Conservation (phyloP, 2,329 filamentous ascomycete genomes). For the Grosmannia penicillata region DNA sequence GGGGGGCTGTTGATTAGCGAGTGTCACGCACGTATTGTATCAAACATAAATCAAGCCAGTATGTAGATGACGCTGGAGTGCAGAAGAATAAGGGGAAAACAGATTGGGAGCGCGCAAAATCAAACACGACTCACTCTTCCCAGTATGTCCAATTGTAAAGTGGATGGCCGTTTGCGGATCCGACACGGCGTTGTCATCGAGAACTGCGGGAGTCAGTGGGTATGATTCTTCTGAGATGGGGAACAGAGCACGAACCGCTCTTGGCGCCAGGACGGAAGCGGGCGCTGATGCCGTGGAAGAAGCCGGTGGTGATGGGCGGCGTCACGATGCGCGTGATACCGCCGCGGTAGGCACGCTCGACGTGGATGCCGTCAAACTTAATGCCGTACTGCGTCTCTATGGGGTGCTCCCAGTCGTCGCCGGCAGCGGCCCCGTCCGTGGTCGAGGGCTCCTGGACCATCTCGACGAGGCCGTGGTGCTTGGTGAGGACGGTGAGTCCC, state of each 20-base stretch:
- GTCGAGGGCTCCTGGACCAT: constrained; percentile 29
- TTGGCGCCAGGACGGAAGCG: constrained; percentile 14
- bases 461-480: constrained; percentile 32
- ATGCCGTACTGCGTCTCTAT: constrained; percentile 25
- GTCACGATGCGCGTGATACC: constrained; percentile 29
- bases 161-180: neutral
- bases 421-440: constrained; percentile 25
- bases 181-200: neutral
- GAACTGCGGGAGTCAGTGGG: neutral
- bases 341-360: constrained; percentile 24
- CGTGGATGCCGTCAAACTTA: constrained; percentile 23
- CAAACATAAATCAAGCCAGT: no score
- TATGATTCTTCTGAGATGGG: neutral
- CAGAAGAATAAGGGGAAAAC: neutral
- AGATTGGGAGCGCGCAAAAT: no score
- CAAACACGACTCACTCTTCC: constrained; percentile 3
- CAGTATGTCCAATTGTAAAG: constrained; percentile 1
- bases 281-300: constrained; percentile 19
- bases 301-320: constrained; percentile 15
- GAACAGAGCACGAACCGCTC: constrained; percentile 2
- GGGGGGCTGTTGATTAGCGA: neutral
- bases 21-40: no score
- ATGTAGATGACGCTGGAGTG: neutral
- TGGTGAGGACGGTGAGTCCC: constrained; percentile 32
- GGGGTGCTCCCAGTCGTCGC: constrained; percentile 17